Base-by-base conservation (phyloP, 2,329 filamentous ascomycete species). In the Fusarium pseudonygamai region DNA sequence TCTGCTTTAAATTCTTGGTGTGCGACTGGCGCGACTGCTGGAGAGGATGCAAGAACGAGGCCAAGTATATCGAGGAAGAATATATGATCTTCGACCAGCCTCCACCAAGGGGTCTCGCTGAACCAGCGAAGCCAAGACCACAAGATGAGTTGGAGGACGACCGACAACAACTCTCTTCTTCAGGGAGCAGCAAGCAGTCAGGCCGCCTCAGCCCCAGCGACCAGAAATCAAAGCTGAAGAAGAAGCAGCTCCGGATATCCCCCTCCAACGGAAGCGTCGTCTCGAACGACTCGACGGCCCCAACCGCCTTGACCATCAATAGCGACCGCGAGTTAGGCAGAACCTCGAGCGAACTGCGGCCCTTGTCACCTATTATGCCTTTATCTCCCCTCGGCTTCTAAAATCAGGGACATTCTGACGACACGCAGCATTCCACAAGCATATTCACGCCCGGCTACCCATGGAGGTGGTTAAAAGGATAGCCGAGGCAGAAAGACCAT, bases 1-100 rank as follows among this genome's bases (percentile, higher is more conserved):
- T 96, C 81, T 97, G 94, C 81, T 98, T 98, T 87, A 94, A 95
- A 78, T 98, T 97, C 74, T 87, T 98, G 18, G 95, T 98, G 26
- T 94, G 94, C 79, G 93, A 98, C 80, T 98, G 96, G 96, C 92
- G 95, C 76, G 92, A 97, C 76, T 98, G 96, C 84, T 98, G 96
- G 96, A 95, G 96, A 81, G 96, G 96, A 14, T 98, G 96, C 84
- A 95, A 92, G 85, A 97, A 93, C 18, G 96, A 98, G 82, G 91
- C 94, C 71, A 91, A 90, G 74, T 96, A 89, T 78, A 91, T 95
- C 40, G 90, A 93, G 75, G 86, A 91, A 72, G 91, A 93, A 78
- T 92, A 92, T 75, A 83, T 82, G 72, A 79, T 89, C 6, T 89
- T 92, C 61, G 87, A 91, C 61, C 85, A 88, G 77, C 86, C 88